Percentiles rank a stretch among this genome's conserved stretches.
These are phyloP conservation scores for Fragilaria crotonensis DNA, from an alignment of 108 stramenopile genomes.

Conservation along the genomic window DNA sequence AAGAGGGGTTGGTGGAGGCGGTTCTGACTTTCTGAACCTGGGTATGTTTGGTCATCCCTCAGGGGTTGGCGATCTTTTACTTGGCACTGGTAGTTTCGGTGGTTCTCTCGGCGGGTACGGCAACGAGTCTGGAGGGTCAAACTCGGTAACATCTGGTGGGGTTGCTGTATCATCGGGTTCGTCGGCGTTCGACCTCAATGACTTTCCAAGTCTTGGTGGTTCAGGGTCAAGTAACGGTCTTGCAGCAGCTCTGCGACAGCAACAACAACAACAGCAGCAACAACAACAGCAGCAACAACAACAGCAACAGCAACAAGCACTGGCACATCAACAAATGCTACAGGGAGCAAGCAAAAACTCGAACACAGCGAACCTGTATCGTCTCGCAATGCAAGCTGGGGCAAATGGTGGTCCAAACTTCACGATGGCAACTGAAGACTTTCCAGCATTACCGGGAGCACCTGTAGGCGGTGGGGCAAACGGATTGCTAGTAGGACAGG, in stretches of 20 bases:
- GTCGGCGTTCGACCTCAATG: slow-evolving; percentile 66
- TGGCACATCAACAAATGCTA: slow-evolving; percentile 62
- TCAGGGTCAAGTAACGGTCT: slow-evolving; percentile 43
- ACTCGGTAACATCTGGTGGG: slow-evolving; percentile 17
- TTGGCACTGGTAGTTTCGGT: slow-evolving; percentile 41
- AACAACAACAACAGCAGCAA: slow-evolving; percentile 40
- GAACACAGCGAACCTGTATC: slow-evolving; percentile 57
- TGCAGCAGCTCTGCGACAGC: slow-evolving; percentile 67
- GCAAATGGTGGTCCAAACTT: slow-evolving; percentile 55
- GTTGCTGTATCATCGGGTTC: background rate
- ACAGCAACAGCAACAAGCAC: slow-evolving; percentile 30
- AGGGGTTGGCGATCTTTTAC: slow-evolving; percentile 41
- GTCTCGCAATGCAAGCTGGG: slow-evolving; percentile 57
- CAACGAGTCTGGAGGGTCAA: slow-evolving; percentile 38
- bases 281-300: slow-evolving; percentile 21
- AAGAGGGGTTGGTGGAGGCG: slow-evolving; percentile 6
- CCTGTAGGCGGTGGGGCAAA: background rate
- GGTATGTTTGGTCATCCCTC: slow-evolving; percentile 40
- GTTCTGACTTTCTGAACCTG: slow-evolving; percentile 17
- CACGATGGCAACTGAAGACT: slow-evolving; percentile 80
- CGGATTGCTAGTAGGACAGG: slow-evolving; percentile 1
- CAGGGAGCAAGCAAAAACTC: slow-evolving; percentile 21
- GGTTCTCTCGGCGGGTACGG: slow-evolving; percentile 20
- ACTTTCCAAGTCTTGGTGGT: slow-evolving; percentile 71
- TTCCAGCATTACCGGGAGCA: slow-evolving; percentile 54